Conservation (phyloP, 2,329 filamentous ascomycete species). For the Paraconiothyrium sp. region DNA sequence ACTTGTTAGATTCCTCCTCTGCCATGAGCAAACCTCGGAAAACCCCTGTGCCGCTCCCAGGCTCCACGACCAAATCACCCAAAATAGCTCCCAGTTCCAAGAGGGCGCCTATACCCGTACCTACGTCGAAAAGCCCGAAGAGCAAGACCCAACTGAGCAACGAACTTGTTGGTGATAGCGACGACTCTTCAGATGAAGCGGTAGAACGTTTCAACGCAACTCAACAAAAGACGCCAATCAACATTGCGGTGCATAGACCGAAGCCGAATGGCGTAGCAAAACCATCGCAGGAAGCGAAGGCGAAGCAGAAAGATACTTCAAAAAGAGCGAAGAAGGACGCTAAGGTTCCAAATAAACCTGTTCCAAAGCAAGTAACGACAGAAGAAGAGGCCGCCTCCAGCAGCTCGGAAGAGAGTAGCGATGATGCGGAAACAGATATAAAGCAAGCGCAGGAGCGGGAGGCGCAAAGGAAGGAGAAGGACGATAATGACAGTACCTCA, state of each 20-base stretch:
- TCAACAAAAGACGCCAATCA: conserved; percentile 35
- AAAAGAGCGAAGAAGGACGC: conserved; percentile 23
- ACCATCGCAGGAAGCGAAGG: conserved; percentile 24
- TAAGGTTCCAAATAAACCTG: conserved; percentile 24
- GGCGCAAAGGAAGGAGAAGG: conserved; percentile 24
- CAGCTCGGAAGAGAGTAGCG: conserved; percentile 37
- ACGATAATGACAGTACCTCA: conserved; percentile 29
- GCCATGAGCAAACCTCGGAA: conserved; percentile 48
- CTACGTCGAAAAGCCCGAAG: background rate
- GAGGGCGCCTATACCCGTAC: conserved; percentile 4
- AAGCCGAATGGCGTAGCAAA: conserved; percentile 35
- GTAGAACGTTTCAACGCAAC: conserved; percentile 23
- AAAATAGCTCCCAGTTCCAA: conserved; percentile 21
- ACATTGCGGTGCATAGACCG: conserved; percentile 43
- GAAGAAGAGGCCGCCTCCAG: conserved; percentile 32
- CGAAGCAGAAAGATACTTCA: conserved; percentile 18
- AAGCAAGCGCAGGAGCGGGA: conserved; percentile 28
- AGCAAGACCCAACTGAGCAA: conserved; percentile 40
- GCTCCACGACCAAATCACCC: conserved; percentile 39
- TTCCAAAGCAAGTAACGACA: conserved; percentile 34
- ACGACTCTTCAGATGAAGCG: conserved; percentile 40
- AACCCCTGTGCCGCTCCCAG: conserved; percentile 42
- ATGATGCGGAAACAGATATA: conserved; percentile 32
- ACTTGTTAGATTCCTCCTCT: conserved; percentile 19
- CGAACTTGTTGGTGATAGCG: conserved; percentile 47